Evolutionary conservation across 306 rosid species (phyloP), one percentile per base, ranked within the genome.

Genomic region (Prosopis cineraria): DNA sequence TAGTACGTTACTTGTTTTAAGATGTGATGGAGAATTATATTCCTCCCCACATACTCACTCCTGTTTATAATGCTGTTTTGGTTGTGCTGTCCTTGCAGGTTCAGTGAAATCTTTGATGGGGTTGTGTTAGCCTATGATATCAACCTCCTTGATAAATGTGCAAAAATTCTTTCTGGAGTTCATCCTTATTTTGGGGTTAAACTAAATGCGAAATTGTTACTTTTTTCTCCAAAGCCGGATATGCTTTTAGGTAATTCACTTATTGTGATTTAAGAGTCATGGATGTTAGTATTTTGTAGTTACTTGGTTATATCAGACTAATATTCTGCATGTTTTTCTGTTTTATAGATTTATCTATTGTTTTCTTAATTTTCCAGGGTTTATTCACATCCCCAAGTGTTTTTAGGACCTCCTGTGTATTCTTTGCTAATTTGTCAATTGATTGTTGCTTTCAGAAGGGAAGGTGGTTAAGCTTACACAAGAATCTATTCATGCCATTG

Each of bases 191-290:
- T 96, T 41, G 78, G 85, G 20, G 94, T 93, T 77, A 76, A 68
- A 41, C 68, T 91, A 16, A 87, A 82, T 47, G 92, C 85, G 29
- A 88, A 85, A 55, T 33, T 88, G 74, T 84, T 96, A 17, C 93
- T 91, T 44, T 93, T 90, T 81, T 90, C 93, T 66, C 96, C 98
- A 6, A 90, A 87, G 78, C 97, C 96, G n/a, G 64, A 91, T 78
- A 91, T 85, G 99, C 90, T 88, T 73, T 75, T 93, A 89, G 99
- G 98, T 93, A 83, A 31, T 81, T 25, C 70, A 36, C 50, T 44
- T 22, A 3, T 50, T n/a, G 60, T 22, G 53, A 41, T 44, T 68
- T 22, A 40, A 13, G 13, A 24, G 17, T 69, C 24, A 7, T 72
- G 52, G 37, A 27, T 5, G 16, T 41, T 78, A 36, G 24, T 37